Evolutionary conservation across 2,329 filamentous ascomycete species (phyloP), one percentile per base, ranked within the genome.

Genomic region (Aureobasidium sp.): DNA sequence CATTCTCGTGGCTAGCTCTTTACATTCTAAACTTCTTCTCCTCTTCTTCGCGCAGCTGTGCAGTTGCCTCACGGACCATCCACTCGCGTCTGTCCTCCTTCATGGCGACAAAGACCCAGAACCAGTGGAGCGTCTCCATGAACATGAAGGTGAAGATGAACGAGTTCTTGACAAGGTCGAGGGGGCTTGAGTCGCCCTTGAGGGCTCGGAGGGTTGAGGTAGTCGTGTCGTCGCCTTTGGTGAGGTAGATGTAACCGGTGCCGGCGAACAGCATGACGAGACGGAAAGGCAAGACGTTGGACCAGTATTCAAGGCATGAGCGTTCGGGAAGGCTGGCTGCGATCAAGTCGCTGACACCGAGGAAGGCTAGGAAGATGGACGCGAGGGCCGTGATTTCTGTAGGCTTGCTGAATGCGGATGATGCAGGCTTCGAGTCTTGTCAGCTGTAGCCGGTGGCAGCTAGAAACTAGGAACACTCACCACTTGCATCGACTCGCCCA

Each of bases 71-170:
- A 51, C 69, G 70, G 9, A 67, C 66, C 23, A 68, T 66, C 10
- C 71, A 63, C 9, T 73, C 69, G 51, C 69, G 70, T 59, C 75
- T 70, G 76, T 90, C 87, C 68, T 90, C 87, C 57, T 84, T 78
- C 67, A 90, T 72, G 4, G 84, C 87, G 31, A 86, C 79, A 79
- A 85, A 90, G 25, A 84, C 84, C 91, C 91, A 96, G 73, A 95
- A 91, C 90, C 91, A 96, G 63, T 82, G 81, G 65, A 90, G 79
- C 71, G 90, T 83, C 77, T 96, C 92, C 69, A 95, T 70, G 68
- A 96, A 94, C 9, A 84, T 85, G 74, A 90, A 94, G 0, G 88
- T 85, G 70, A 96, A 95, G 42, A 95, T 84, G 42, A 95, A 77
- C 54, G 90, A 83, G 71, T 95, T 95, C 77, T 92, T 90, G 67